phyloP scores from a whole-genome alignment of 2,329 filamentous ascomycete species.

The Pseudonectria buxi region DNA sequence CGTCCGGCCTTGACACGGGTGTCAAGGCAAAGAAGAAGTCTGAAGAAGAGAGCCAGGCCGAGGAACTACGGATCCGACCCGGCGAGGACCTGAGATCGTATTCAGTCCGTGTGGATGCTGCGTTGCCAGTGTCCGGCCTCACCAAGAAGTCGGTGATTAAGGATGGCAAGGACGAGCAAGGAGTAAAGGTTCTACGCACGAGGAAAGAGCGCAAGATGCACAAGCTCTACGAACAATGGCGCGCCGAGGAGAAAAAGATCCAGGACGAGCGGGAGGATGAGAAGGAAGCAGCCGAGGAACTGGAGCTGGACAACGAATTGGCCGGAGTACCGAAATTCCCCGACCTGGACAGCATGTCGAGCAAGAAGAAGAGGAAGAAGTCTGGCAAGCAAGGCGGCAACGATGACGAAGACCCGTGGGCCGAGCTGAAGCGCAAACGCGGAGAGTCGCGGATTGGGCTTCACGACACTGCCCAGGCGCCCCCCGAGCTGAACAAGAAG shows the following conservation, averaged over 20 bases:
- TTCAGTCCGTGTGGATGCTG: conserved; percentile 72
- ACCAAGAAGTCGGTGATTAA: conserved; percentile 52
- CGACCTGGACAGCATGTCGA: conserved; percentile 27
- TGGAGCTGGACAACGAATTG: conserved; percentile 54
- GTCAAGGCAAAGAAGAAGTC: conserved; percentile 16
- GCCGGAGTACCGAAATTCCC: conserved; percentile 41
- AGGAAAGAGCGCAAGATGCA: conserved; percentile 80
- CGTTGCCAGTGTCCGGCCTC: conserved; percentile 69
- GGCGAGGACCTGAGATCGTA: conserved; percentile 82
- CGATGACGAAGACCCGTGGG: conserved; percentile 69
- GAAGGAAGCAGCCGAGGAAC: conserved; percentile 55
- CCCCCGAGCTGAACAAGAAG: conserved; percentile 60
- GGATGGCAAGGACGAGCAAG: conserved; percentile 55
- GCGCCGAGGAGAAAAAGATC: conserved; percentile 57
- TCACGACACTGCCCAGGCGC: conserved; percentile 63
- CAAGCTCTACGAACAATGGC: conserved; percentile 73
- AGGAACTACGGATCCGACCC: conserved; percentile 65
- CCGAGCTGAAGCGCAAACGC: conserved; percentile 60
- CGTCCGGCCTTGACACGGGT: conserved; percentile 66
- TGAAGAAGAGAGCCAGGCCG: conserved; percentile 18
- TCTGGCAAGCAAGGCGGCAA: conserved; percentile 42
- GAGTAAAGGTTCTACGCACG: conserved; percentile 63
- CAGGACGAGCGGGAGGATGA: conserved; percentile 60
- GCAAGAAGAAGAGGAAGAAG: conserved; percentile 32
- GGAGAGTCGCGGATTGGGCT: conserved; percentile 47